Percentiles rank a stretch among this genome's conserved stretches.
Evolutionary conservation across 495 filamentous ascomycete species (phyloP).

Genomic region (Cladorrhinum samala): DNA sequence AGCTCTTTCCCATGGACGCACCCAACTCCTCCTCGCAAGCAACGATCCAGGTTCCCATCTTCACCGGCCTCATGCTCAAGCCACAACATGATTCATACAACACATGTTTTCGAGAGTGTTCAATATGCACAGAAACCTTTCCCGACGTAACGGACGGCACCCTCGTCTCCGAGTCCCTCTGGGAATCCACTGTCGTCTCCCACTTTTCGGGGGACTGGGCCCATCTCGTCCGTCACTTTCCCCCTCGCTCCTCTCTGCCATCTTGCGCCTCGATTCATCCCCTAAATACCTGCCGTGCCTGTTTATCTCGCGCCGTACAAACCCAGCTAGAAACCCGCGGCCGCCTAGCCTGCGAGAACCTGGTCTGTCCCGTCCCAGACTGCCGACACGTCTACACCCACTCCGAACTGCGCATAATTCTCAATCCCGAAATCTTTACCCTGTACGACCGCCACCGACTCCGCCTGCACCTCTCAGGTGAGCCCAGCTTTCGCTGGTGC

Average conservation of each 20-base stretch:
- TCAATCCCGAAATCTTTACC: neutral
- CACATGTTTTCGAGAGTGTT: neutral
- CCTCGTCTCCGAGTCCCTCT: neutral
- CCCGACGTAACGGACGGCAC: neutral
- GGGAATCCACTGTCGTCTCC: neutral
- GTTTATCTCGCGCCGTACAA: constrained; percentile 4
- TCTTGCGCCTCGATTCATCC: constrained; percentile 3
- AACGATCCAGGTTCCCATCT: constrained; percentile 8
- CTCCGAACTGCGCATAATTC: constrained; percentile 5
- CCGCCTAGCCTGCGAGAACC: neutral
- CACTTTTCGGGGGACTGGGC: constrained; percentile 12
- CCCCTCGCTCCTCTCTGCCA: neutral
- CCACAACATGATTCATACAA: neutral
- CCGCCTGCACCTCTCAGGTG: constrained; percentile 18
- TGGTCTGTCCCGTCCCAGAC: constrained; percentile 8
- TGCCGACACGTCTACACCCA: constrained; percentile 11
- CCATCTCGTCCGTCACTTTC: constrained; percentile 6
- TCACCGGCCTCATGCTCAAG: constrained; percentile 3
- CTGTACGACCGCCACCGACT: constrained; percentile 24
- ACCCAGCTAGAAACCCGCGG: constrained; percentile 7
- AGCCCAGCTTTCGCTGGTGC: constrained; percentile 37
- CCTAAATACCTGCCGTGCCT: constrained; percentile 12
- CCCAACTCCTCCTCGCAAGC: neutral
- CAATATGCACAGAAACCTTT: constrained; percentile 3
- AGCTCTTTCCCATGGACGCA: constrained; percentile 11